phyloP scores from a whole-genome alignment of 2,329 filamentous ascomycete genomes.

The Karstenula rhodostoma region DNA sequence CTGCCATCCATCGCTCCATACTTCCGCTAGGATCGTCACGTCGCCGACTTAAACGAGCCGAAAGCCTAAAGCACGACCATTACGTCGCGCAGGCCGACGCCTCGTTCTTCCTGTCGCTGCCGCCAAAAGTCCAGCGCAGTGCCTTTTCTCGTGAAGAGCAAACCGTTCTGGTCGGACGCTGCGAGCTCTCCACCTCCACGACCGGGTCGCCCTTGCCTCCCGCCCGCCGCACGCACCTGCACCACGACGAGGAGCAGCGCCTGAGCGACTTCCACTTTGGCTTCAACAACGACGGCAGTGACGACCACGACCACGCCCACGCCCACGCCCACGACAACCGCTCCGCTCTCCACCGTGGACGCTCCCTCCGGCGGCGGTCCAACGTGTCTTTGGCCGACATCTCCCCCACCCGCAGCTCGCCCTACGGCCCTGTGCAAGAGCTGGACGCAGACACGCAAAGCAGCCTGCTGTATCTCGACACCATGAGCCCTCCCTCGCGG shows the following conservation, averaged over 20 bases:
- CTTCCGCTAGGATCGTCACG: conserved; percentile 30
- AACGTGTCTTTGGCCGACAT: conserved; percentile 26
- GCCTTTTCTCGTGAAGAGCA: conserved; percentile 78
- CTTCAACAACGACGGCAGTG: conserved; percentile 21
- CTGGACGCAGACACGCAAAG: conserved; percentile 29
- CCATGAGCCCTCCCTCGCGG: conserved; percentile 27
- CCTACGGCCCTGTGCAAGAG: conserved; percentile 20
- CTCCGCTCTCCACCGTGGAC: conserved; percentile 20
- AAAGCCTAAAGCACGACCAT: conserved; percentile 40
- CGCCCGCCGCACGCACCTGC: conserved; percentile 25
- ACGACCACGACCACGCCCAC: not conserved
- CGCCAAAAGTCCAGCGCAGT: conserved; percentile 75
- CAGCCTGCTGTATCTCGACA: conserved; percentile 39
- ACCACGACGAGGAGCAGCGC: conserved; percentile 36
- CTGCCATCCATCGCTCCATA: conserved; percentile 27
- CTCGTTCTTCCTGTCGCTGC: conserved; percentile 73
- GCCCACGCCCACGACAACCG: not conserved
- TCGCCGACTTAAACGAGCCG: conserved; percentile 45
- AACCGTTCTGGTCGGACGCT: conserved; percentile 63
- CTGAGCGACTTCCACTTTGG: conserved; percentile 45
- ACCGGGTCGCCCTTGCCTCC: conserved; percentile 28
- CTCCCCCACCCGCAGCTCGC: conserved; percentile 26
- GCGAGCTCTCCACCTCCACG: conserved; percentile 41
- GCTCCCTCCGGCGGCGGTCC: conserved; percentile 28
- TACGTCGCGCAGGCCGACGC: conserved; percentile 63